Base-by-base conservation (phyloP, 768 basidiomycete genomes). In the Boletus rubroflammeus region DNA sequence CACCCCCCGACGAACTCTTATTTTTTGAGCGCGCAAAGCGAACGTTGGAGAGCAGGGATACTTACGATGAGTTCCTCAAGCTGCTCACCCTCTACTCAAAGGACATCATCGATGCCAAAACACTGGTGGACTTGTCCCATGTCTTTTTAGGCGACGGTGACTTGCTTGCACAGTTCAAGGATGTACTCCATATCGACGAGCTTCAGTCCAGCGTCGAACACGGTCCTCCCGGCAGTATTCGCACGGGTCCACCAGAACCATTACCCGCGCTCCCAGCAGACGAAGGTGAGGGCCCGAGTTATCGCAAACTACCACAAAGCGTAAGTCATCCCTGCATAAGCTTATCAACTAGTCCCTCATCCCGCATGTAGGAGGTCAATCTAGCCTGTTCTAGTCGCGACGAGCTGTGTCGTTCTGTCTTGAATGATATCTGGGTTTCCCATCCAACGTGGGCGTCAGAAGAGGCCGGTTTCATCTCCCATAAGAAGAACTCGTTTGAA, bases 401-500 rank as follows among this genome's bases (percentile, higher is more conserved):
- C 63, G 84, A 93, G 57, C 86, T 98, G 52, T 95, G 91, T 67
- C 90, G 94, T 68, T 93, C 93, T 28, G 94, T 99, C 28, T 81
- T 99, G 43, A 99, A 99, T 67, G 95, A 98, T 66, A 83, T 88
- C 60, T 98, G 97, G 96, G 93, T 98, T 11, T 97, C 96, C 14
- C 96, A 98, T 70, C 96, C 97, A 3, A 96, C 94, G 1, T 97
- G 94, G 92, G 93, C 93, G 9, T 95, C 93, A 21, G 96, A 98
- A 68, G 94, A 96, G 67, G 84, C 94, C 1, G 94, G 92, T 10
- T 97, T 97, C 62, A 83, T 93, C 58, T 80, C 95, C 6, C 92
- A 98, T 71, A 96, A 97, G 78, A 98, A 98, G 77, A 99, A 98
- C 67, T 80, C 84, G 6, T 98, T 89, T 69, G 97, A 99, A 71